These are phyloP conservation scores for Geopyxis carbonaria DNA, from an alignment of 495 filamentous ascomycete genomes.

Conservation along the genomic window DNA sequence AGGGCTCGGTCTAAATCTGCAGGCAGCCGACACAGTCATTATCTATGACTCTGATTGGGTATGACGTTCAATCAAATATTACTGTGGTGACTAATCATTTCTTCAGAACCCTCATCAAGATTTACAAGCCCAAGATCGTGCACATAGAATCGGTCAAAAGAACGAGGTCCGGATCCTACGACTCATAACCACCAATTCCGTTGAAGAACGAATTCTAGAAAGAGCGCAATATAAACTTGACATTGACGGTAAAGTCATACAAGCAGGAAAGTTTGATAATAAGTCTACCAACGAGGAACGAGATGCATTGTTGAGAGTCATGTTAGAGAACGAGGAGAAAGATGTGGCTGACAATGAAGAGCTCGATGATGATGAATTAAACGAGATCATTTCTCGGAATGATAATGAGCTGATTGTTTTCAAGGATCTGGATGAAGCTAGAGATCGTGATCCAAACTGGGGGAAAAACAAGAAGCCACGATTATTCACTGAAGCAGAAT, in stretches of 20 bases:
- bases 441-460: constrained; percentile 44
- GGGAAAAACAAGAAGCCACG: constrained; percentile 50
- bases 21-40: constrained; percentile 96
- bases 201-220: constrained; percentile 97
- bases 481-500: constrained; percentile 70
- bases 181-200: constrained; percentile 87
- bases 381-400: constrained; percentile 65
- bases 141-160: constrained; percentile 98
- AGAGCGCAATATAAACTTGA: constrained; percentile 94
- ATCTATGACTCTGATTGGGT: constrained; percentile 99
- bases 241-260: constrained; percentile 98
- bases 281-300: constrained; percentile 97
- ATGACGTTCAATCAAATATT: no score
- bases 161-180: constrained; percentile 95
- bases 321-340: constrained; percentile 76
- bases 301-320: constrained; percentile 80
- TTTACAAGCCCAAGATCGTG: constrained; percentile 97
- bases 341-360: constrained; percentile 74
- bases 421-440: constrained; percentile 61
- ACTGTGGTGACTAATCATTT: no score
- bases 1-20: constrained; percentile 89
- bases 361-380: constrained; percentile 95
- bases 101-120: constrained; percentile 99
- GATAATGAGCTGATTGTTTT: constrained; percentile 56
- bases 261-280: constrained; percentile 97